A percentile compares a stretch with the other conserved stretches of the same genome.
These are phyloP conservation scores for Fusarium guadeloupense DNA, from an alignment of 2,329 filamentous ascomycete genomes.

Conservation along the genomic window DNA sequence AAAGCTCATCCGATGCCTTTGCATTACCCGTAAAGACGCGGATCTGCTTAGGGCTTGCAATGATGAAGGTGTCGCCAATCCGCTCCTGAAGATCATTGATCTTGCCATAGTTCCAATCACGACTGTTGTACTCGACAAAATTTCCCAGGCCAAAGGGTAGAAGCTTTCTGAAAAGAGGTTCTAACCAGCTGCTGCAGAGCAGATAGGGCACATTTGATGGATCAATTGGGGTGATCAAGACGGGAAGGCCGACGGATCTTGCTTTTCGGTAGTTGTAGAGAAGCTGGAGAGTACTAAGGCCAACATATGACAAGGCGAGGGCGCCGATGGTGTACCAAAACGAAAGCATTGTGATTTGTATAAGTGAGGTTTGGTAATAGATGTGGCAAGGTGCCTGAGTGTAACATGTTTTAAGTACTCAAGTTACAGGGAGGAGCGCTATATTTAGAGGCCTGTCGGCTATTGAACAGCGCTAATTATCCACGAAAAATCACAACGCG, in stretches of 20 bases:
- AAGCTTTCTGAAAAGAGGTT: constrained; percentile 13
- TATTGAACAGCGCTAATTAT: too few species aligned
- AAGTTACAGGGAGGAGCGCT: constrained; percentile 1
- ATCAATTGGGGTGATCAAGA: constrained; percentile 30
- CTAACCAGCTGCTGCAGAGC: constrained; percentile 20
- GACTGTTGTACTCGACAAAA: constrained; percentile 38
- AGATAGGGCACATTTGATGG: constrained; percentile 33
- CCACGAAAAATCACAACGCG: too few species aligned
- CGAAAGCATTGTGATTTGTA: constrained; percentile 15
- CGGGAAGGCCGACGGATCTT: constrained; percentile 23
- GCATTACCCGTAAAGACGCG: constrained; percentile 33
- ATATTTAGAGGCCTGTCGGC: not conserved
- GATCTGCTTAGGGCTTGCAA: constrained; percentile 34
- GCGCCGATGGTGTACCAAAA: constrained; percentile 1
- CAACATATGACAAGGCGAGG: not conserved
- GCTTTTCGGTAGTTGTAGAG: constrained; percentile 30
- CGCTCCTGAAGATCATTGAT: constrained; percentile 30
- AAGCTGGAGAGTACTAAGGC: constrained; percentile 8
- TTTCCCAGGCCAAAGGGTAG: constrained; percentile 21
- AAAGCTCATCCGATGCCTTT: constrained; percentile 28
- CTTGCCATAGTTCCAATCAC: constrained; percentile 37
- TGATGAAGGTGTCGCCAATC: constrained; percentile 37
- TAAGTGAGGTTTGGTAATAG: not conserved
- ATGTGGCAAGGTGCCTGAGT: not conserved
- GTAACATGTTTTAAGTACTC: constrained; percentile 14